Conservation (phyloP, 371 early-diverging fungal genomes). For the Amoeboradix gromovi region DNA sequence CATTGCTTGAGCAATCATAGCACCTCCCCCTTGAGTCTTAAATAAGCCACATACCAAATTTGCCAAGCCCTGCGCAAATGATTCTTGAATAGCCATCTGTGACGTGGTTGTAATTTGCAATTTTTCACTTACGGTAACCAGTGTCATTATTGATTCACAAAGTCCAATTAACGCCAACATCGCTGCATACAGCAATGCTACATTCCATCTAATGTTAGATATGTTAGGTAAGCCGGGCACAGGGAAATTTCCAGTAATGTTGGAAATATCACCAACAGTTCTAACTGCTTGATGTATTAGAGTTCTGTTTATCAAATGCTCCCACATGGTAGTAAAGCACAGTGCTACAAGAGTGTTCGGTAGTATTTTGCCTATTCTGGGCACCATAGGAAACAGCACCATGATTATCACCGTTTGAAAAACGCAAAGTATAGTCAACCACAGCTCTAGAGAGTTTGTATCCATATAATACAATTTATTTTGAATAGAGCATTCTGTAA, state of each 20-base stretch:
- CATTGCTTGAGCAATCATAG: conserved; percentile 4
- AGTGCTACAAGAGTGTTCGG: background rate
- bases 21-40: conserved; percentile 2
- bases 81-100: background rate
- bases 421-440: conserved; percentile 3
- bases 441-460: conserved; percentile 1
- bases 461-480: conserved; percentile 1
- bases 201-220: background rate
- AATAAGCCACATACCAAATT: conserved; percentile 3
- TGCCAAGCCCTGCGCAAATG: conserved; percentile 2
- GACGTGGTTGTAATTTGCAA: background rate
- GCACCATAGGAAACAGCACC: background rate
- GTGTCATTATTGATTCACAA: background rate
- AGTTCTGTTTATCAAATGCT: background rate
- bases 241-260: background rate
- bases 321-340: background rate
- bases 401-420: conserved; percentile 3
- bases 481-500: background rate
- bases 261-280: background rate
- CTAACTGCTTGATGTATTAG: background rate
- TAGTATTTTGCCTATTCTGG: background rate
- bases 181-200: background rate
- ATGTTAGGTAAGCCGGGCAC: background rate
- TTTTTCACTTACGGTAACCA: background rate
- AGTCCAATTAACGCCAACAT: background rate